These are phyloP conservation scores for Neurospora pannonica DNA, from an alignment of 495 filamentous ascomycete species.

Conservation along the genomic window DNA sequence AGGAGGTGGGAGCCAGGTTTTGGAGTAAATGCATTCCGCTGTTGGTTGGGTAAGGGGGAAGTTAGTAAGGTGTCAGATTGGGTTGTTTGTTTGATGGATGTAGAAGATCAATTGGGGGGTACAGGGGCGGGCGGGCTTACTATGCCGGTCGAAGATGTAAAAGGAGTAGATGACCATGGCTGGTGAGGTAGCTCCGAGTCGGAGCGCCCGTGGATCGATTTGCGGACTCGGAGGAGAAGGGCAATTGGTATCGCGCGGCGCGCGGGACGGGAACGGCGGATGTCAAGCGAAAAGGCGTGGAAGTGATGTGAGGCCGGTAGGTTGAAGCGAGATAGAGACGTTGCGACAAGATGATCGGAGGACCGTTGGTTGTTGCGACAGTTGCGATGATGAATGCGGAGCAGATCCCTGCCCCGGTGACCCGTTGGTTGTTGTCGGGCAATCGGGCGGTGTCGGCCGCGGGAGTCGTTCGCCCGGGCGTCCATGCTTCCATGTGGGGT, in stretches of 20 bases:
- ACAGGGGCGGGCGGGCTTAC: conserved; percentile 39
- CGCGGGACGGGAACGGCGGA: not conserved
- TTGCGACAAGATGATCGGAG: not conserved
- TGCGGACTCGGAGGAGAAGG: not conserved
- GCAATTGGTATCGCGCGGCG: not conserved
- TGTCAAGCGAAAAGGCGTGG: not conserved
- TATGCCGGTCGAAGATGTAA: conserved; percentile 98
- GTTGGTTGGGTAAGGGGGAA: not conserved
- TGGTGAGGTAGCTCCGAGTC: not conserved
- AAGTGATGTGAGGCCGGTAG: not conserved
- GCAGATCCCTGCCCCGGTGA: not conserved
- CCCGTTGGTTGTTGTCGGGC: not conserved
- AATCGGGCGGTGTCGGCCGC: not conserved
- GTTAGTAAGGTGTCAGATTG: conserved; percentile 4
- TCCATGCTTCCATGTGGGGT: not conserved
- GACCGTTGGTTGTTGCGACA: not conserved
- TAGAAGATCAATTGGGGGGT: not conserved
- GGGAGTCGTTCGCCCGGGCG: not conserved
- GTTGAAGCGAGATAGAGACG: not conserved
- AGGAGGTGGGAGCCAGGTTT: conserved; percentile 37
- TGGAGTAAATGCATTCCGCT: conserved; percentile 96
- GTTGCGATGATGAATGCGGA: not conserved
- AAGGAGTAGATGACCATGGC: conserved; percentile 91
- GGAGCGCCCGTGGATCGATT: not conserved
- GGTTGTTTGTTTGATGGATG: not conserved